A percentile compares a stretch with the other conserved stretches of the same genome.
These are phyloP conservation scores for Austroboletus eburneus DNA, from an alignment of 768 basidiomycete species.

Conservation along the genomic window DNA sequence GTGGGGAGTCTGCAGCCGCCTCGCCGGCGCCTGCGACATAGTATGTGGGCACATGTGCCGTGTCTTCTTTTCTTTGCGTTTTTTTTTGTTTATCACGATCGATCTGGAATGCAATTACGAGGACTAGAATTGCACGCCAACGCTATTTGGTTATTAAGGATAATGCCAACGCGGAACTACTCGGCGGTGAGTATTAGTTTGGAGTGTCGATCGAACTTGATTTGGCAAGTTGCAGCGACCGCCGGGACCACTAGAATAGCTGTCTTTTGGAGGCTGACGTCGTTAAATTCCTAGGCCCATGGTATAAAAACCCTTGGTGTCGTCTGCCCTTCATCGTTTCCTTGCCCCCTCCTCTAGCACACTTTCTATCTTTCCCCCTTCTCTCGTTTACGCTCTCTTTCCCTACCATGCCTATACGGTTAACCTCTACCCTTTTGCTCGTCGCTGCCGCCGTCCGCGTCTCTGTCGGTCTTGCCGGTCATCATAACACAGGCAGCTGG, in stretches of 20 bases:
- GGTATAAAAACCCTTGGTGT: constrained; percentile 24
- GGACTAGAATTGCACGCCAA: not conserved
- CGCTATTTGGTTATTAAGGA: not conserved
- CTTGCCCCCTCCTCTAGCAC: constrained; percentile 6
- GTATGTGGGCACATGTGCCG: constrained; percentile 12
- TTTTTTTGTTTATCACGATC: constrained; percentile 16
- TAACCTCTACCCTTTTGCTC: constrained; percentile 24
- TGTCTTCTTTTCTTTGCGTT: constrained; percentile 11
- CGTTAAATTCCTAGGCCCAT: constrained; percentile 10
- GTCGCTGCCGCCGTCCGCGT: constrained; percentile 21
- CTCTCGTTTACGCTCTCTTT: constrained; percentile 37
- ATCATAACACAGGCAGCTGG: constrained; percentile 41
- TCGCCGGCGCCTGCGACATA: constrained; percentile 25
- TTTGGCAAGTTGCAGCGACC: constrained; percentile 5
- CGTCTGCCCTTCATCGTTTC: constrained; percentile 6
- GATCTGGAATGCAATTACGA: constrained; percentile 10
- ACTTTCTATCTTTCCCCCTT: constrained; percentile 26
- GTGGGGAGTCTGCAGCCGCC: constrained; percentile 26
- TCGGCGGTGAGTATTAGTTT: constrained; percentile 12
- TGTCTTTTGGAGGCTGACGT: constrained; percentile 26
- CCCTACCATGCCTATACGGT: constrained; percentile 22
- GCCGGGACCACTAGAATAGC: constrained; percentile 17
- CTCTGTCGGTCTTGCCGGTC: constrained; percentile 13
- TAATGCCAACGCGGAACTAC: not conserved
- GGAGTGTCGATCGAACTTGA: constrained; percentile 19